Base-by-base conservation (phyloP, 78 protist species). In the Emiliania huxleyi region DNA sequence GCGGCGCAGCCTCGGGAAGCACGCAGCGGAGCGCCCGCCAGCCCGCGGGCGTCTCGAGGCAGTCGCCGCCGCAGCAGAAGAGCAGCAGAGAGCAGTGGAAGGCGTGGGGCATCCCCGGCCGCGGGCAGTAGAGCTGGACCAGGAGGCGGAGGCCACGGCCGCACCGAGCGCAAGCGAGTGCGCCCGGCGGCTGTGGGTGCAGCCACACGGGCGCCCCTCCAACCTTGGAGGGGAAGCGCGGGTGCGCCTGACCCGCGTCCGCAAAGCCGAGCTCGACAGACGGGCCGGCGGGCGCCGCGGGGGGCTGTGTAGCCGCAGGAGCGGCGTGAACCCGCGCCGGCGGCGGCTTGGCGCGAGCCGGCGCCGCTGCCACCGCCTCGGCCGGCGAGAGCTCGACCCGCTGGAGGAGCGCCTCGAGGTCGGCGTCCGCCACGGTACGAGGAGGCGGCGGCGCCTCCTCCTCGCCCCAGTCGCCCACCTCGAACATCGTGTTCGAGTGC, bases 41-140 rank as follows among this genome's bases (percentile, higher is more conserved):
- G 44, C 85, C 85, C 33, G 3, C n/a, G 44, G 0, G 48, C 46
- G 85, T 22, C 56, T 35, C 56, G 15, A 77, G 48, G 85, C 85
- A 77, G 25, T 1, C 2, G 89, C 89, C 89, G 42, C 89, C 48
- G 55, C 89, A 44, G 55, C 89, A 81, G 38, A 81, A 81, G 22
- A 81, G 56, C 37, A 81, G 0, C 40, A 81, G 22, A 37, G 89
- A 43, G 52, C 89, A 56, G 38, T 81, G 89, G 55, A 29, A 81
- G 33, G 89, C 89, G 55, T 81, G 48, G 38, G 37, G 48, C 40
- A 44, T 37, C 56, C 44, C 89, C 12, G 52, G 48, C 29, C 52
- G 89, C 33, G 89, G 52, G n/a, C 48, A 44, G 89, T 81, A 81
- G 56, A 81, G 35, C 89, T 81, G 89, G 56, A 81, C 8, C 23